Base-by-base conservation (phyloP, 1,284 basidiomycete genomes). In the Neonothopanus nambi region DNA sequence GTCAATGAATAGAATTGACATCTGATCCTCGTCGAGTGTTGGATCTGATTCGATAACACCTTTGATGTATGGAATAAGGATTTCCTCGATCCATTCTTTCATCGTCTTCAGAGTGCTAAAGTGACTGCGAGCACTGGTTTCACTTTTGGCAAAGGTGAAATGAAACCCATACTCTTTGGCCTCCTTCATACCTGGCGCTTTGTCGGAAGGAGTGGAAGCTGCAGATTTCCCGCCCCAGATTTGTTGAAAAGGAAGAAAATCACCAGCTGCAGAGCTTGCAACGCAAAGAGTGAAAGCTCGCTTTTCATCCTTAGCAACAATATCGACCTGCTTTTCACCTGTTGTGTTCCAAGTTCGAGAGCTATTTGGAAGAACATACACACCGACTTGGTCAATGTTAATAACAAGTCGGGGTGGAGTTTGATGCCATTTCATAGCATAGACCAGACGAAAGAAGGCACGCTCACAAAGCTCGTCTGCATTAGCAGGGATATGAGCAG, bases 241-340 rank as follows among this genome's bases (percentile, higher is more conserved):
- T 3, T 61, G 59, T 45, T 71, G 67, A 37, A 69, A 66, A 3
- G 67, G 67, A n/a, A 69, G 57, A 20, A 69, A 54, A 13, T 57
- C 55, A 1, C 67, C 64, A 7, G 52, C 48, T 0, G 61, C 48
- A 1, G 63, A 63, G 35, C 60, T 66, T 0, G 62, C 57, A 0
- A 71, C 62, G n/a, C 63, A 43, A 1, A 71, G 41, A 6, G 65
- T 68, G 47, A 60, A 70, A 0, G 67, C 64, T 1, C 54, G 56
- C 40, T 70, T 71, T 50, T 70, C 61, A 26, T 70, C 63, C 8
- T 62, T 62, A 0, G 57, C 61, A 4, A 59, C 39, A 52, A 67
- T 57, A 17, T 64, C 58, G 17, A 71, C 67, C 42, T 71, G 67
- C 8, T 42, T 37, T 0, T 59, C 46, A 1, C 65, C 65, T 15